A percentile compares a stretch with the other conserved stretches of the same genome.
phyloP scores from a whole-genome alignment of 164 flowering plant genomes.

The Protea cynaroides region DNA sequence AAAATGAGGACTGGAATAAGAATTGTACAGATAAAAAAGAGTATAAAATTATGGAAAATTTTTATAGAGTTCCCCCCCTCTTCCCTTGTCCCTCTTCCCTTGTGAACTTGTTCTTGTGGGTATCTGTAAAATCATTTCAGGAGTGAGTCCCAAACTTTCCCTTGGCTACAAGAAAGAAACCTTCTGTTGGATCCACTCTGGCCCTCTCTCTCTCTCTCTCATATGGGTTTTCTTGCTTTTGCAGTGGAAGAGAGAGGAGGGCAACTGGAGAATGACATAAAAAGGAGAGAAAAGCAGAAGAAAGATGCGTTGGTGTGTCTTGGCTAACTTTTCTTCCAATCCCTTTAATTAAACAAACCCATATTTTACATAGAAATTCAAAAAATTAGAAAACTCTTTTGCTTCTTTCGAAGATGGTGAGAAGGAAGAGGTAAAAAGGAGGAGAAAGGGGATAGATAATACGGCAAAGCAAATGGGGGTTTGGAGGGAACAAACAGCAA shows the following conservation, averaged over 20 bases:
- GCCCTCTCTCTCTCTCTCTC: too few relatives aligned
- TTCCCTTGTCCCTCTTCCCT: conserved; percentile 1
- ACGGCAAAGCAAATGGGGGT: not conserved
- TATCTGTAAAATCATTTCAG: too few relatives aligned
- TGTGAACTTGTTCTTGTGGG: not conserved
- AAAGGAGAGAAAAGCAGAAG: conserved; percentile 19
- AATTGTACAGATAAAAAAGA: conserved; percentile 16
- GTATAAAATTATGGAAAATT: conserved; percentile 3
- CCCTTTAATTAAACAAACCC: not conserved
- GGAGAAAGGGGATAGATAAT: too few relatives aligned
- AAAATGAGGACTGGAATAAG: conserved; percentile 11
- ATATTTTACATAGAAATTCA: not conserved
- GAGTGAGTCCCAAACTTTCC: too few relatives aligned
- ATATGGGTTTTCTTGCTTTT: conserved; percentile 10
- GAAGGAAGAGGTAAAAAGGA: not conserved
- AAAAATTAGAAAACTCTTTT: conserved; percentile 3
- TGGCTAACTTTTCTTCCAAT: conserved; percentile 1
- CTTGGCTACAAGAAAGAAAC: too few relatives aligned
- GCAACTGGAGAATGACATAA: conserved; percentile 10
- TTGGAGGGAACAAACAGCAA: not conserved
- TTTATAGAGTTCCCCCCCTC: conserved; percentile 1
- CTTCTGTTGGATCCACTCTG: too few relatives aligned
- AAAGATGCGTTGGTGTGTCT: conserved; percentile 1
- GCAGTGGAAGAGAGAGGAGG: not conserved
- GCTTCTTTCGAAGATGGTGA: conserved; percentile 8